phyloP scores from a whole-genome alignment of 2,329 filamentous ascomycete genomes.

The Fusarium piperis region DNA sequence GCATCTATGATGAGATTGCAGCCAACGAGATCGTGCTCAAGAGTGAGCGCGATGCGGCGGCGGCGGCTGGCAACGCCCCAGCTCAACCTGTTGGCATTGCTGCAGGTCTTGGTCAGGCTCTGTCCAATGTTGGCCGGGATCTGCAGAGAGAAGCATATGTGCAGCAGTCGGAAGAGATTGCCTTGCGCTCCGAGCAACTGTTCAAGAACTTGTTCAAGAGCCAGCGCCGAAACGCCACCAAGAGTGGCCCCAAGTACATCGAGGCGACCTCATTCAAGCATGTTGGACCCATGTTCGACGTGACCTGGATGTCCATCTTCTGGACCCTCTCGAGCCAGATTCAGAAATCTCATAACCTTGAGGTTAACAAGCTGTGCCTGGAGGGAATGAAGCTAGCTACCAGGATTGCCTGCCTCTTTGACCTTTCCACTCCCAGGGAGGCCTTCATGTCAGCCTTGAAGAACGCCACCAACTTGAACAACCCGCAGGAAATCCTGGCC shows the following conservation, averaged over 20 bases:
- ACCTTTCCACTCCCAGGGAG: conserved; percentile 90
- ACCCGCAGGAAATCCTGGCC: conserved; percentile 91
- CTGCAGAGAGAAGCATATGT: conserved; percentile 92
- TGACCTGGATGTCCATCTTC: conserved; percentile 99
- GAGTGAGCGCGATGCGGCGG: conserved; percentile 89
- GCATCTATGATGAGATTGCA: conserved; percentile 92
- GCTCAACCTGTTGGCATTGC: conserved; percentile 75
- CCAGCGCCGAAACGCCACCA: conserved; percentile 82
- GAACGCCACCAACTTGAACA: conserved; percentile 95
- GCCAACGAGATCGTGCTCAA: conserved; percentile 93
- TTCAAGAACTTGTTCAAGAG: conserved; percentile 94
- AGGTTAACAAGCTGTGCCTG: conserved; percentile 90
- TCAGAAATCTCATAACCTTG: conserved; percentile 91
- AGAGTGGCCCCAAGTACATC: conserved; percentile 79
- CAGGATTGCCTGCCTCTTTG: conserved; percentile 91
- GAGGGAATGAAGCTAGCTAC: conserved; percentile 96
- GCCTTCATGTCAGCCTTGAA: conserved; percentile 94
- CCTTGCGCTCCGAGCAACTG: conserved; percentile 77
- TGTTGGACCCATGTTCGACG: conserved; percentile 97
- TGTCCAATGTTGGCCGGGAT: conserved; percentile 92
- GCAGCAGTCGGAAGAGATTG: conserved; percentile 94
- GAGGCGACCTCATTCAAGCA: conserved; percentile 94
- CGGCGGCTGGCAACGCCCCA: conserved; percentile 73
- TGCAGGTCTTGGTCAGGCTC: conserved; percentile 84
- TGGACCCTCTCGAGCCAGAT: conserved; percentile 93